These are phyloP conservation scores for Blepharisma stoltei DNA, from an alignment of 73 alveolate genomes.

Conservation along the genomic window DNA sequence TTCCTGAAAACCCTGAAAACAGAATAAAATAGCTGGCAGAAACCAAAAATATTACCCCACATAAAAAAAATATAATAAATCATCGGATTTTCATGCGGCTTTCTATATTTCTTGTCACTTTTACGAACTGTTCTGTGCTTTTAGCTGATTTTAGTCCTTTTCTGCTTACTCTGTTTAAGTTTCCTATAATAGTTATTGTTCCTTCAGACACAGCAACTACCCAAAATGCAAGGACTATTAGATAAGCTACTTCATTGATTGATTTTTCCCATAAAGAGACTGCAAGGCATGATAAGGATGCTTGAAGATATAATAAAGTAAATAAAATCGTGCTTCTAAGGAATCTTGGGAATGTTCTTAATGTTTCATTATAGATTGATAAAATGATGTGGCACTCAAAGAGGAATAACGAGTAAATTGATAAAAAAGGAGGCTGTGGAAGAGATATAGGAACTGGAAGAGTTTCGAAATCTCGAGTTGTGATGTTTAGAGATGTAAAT, in stretches of 20 bases:
- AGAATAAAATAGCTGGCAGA: not conserved
- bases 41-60: not conserved
- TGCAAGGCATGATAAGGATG: not conserved
- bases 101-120: not conserved
- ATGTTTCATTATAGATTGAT: not conserved
- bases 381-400: not conserved
- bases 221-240: not conserved
- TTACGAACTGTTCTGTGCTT: not conserved
- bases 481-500: too few species aligned
- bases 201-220: not conserved
- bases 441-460: too few species aligned
- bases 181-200: not conserved
- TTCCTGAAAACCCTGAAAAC: not conserved
- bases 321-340: not conserved
- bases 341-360: conserved; percentile 5
- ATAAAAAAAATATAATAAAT: not conserved
- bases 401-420: not conserved
- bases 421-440: conserved; percentile 11
- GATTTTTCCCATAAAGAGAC: conserved; percentile 11
- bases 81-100: not conserved
- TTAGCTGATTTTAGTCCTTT: conserved; percentile 14
- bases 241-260: not conserved
- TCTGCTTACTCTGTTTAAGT: not conserved
- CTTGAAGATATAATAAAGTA: not conserved
- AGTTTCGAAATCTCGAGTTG: too few species aligned